Evolutionary conservation across 805 yeast genomes (phyloP).

Genomic region (Kockiozyma suomiensis): DNA sequence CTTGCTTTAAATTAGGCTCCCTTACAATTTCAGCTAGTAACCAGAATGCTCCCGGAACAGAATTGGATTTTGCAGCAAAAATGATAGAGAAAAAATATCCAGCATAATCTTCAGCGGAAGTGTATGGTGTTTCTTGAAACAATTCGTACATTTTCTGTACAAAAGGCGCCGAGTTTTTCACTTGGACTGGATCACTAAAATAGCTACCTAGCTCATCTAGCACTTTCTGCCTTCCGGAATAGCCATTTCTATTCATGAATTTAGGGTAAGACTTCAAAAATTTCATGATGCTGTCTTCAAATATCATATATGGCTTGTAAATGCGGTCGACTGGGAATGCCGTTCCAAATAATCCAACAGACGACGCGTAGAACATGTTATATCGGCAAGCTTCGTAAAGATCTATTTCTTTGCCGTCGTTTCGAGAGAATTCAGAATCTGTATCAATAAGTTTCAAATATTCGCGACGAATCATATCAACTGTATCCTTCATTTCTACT

Average conservation of each 20-base stretch:
- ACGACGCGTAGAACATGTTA: slow-evolving; percentile 13
- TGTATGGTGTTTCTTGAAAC: background rate
- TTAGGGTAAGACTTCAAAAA: slow-evolving; percentile 18
- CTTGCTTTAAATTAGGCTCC: slow-evolving; percentile 10
- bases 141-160: slow-evolving; percentile 2
- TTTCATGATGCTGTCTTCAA: slow-evolving; percentile 23
- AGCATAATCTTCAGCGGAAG: slow-evolving; percentile 15
- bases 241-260: slow-evolving; percentile 17
- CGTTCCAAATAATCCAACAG: slow-evolving; percentile 24
- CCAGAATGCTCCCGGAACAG: slow-evolving; percentile 29
- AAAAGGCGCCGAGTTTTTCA: slow-evolving; percentile 8
- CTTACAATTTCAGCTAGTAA: slow-evolving; percentile 14
- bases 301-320: slow-evolving; percentile 11
- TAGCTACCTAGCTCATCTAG: slow-evolving; percentile 16
- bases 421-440: background rate
- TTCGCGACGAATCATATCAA: background rate
- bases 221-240: slow-evolving; percentile 19
- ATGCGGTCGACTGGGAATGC: slow-evolving; percentile 20
- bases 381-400: slow-evolving; percentile 5
- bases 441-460: background rate
- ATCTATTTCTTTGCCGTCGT: background rate
- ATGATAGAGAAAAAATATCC: slow-evolving; percentile 25
- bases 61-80: slow-evolving; percentile 26
- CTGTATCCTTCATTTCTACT: background rate
- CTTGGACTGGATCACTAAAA: slow-evolving; percentile 5